A percentile compares a stretch with the other conserved stretches of the same genome.
These are phyloP conservation scores for Calocybe indica DNA, from an alignment of 768 basidiomycete genomes.

Conservation along the genomic window DNA sequence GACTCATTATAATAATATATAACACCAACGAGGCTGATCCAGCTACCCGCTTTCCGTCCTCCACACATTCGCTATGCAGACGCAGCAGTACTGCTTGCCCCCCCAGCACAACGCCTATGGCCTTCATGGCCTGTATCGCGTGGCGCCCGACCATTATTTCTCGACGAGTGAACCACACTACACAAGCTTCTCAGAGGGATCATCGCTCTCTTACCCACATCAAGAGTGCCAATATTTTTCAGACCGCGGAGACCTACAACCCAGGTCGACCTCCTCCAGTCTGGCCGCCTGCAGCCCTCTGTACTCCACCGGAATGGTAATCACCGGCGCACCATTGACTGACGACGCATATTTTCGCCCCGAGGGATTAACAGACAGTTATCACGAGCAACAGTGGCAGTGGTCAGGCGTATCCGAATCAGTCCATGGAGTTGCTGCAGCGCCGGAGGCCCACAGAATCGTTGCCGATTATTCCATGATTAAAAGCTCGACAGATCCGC, in stretches of 20 bases:
- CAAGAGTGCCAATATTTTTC: constrained; percentile 35
- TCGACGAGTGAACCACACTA: constrained; percentile 27
- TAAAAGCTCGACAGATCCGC: constrained; percentile 17
- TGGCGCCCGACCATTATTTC: constrained; percentile 22
- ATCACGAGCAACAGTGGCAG: constrained; percentile 23
- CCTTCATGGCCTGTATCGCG: constrained; percentile 10
- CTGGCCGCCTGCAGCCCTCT: constrained; percentile 25
- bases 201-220: constrained; percentile 39
- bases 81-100: constrained; percentile 24
- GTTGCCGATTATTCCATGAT: constrained; percentile 17
- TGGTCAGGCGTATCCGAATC: constrained; percentile 15
- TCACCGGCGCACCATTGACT: constrained; percentile 27
- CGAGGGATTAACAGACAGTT: constrained; percentile 35
- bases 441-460: constrained; percentile 16
- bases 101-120: constrained; percentile 24
- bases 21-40: constrained; percentile 27
- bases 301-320: constrained; percentile 41
- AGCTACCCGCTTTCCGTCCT: constrained; percentile 27
- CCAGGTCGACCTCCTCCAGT: constrained; percentile 21
- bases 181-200: constrained; percentile 46
- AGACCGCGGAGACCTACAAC: constrained; percentile 31
- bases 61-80: constrained; percentile 25
- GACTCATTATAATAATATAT: constrained; percentile 37
- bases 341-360: constrained; percentile 22
- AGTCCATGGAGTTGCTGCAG: constrained; percentile 25